phyloP scores from a whole-genome alignment of 257 asterid genomes.

The Solanum medicagineum region DNA sequence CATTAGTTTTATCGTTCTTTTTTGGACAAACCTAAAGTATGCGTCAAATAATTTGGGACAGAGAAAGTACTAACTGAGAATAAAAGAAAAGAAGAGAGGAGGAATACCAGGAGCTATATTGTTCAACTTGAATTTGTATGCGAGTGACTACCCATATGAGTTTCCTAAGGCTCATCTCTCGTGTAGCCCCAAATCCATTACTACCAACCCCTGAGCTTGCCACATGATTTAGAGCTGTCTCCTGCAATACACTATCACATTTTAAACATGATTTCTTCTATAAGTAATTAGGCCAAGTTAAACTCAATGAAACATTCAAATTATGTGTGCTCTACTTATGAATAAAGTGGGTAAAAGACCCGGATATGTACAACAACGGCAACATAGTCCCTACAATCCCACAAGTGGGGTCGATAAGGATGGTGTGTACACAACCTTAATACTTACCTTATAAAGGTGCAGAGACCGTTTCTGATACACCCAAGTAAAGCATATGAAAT shows the following conservation, averaged over 20 bases:
- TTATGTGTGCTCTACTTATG: neutral
- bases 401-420: neutral
- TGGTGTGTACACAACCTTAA: neutral
- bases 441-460: too few species aligned
- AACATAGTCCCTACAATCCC: neutral
- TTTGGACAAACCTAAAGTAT: too few species aligned
- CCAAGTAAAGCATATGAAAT: neutral
- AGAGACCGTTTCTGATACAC: neutral
- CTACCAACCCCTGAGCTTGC: slow-evolving; percentile 65
- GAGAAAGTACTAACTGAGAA: too few species aligned
- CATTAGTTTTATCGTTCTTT: neutral
- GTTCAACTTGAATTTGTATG: slow-evolving; percentile 49
- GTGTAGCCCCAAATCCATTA: slow-evolving; percentile 77
- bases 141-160: slow-evolving; percentile 85
- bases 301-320: neutral
- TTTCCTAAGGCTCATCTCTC: slow-evolving; percentile 70
- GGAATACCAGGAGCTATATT: slow-evolving; percentile 64
- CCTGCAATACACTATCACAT: slow-evolving; percentile 19
- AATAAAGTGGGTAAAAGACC: neutral
- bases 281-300: neutral
- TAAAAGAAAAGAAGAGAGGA: neutral
- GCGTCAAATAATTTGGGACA: too few species aligned
- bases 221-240: slow-evolving; percentile 81
- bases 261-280: neutral
- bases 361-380: neutral